A percentile compares a stretch with the other conserved stretches of the same genome.
Conservation (phyloP, 73 alveolate species). For the Halteria grandinella region DNA sequence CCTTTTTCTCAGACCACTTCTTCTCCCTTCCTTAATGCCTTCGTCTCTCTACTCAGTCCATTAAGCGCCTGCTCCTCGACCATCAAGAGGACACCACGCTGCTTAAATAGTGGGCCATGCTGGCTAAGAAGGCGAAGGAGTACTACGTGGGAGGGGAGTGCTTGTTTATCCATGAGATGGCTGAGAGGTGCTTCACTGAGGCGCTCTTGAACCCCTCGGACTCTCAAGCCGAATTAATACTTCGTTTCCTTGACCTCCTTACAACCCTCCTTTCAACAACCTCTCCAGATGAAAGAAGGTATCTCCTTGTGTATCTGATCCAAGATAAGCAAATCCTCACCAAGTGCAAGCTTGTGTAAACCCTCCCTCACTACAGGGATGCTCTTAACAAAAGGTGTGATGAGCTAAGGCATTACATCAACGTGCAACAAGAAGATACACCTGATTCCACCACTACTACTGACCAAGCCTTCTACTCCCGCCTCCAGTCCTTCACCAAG, state of each 20-base stretch:
- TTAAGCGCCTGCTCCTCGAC: constrained; percentile 11
- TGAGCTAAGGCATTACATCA: constrained; percentile 16
- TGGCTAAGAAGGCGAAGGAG: constrained; percentile 33
- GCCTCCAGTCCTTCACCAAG: too few species aligned
- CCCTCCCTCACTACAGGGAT: not conserved
- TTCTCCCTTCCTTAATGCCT: too few species aligned
- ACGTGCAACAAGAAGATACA: not conserved
- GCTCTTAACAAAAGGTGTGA: constrained; percentile 3
- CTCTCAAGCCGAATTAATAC: not conserved
- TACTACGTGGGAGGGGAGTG: not conserved
- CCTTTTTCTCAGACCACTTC: too few species aligned
- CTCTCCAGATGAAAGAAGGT: not conserved
- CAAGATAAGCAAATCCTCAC: constrained; percentile 8
- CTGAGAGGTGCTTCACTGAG: not conserved
- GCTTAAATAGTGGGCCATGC: constrained; percentile 33
- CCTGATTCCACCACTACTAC: too few species aligned
- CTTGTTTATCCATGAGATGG: not conserved
- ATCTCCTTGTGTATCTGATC: not conserved
- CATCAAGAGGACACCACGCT: not conserved
- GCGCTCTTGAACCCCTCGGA: not conserved
- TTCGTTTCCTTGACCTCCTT: constrained; percentile 6
- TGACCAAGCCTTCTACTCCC: too few species aligned
- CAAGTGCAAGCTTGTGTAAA: not conserved
- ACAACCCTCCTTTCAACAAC: not conserved
- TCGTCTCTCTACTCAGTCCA: constrained; percentile 1